phyloP scores from a whole-genome alignment of 805 yeast species.

The Candida germanica region DNA sequence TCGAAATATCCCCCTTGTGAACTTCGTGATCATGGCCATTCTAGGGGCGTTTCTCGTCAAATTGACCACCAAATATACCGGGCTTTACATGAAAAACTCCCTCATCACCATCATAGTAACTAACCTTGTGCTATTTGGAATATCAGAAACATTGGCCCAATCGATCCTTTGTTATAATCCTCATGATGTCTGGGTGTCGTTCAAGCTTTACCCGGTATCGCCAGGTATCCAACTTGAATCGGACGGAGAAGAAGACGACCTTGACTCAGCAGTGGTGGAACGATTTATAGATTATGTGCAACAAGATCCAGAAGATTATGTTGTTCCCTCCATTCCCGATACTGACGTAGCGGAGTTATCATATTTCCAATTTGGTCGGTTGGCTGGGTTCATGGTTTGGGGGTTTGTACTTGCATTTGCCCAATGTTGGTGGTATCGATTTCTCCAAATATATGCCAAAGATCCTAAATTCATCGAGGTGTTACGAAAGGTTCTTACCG shows the following conservation, averaged over 20 bases:
- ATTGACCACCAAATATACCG: constrained; percentile 56
- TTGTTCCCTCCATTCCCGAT: neutral
- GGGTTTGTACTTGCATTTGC: constrained; percentile 79
- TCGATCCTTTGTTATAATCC: constrained; percentile 42
- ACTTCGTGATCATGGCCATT: constrained; percentile 48
- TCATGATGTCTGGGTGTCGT: constrained; percentile 10
- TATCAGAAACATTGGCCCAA: constrained; percentile 92
- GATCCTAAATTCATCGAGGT: constrained; percentile 85
- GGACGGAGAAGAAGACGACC: constrained; percentile 6
- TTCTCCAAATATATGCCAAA: constrained; percentile 76
- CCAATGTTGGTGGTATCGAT: constrained; percentile 86
- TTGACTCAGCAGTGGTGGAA: constrained; percentile 5
- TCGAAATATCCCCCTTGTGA: constrained; percentile 53
- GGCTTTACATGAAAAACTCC: constrained; percentile 60
- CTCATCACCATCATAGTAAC: constrained; percentile 77
- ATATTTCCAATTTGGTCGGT: constrained; percentile 62
- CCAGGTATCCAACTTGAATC: neutral
- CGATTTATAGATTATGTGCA: constrained; percentile 33
- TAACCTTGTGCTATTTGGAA: constrained; percentile 76
- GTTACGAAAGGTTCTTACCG: constrained; percentile 81
- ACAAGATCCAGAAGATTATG: constrained; percentile 20
- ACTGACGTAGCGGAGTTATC: constrained; percentile 26
- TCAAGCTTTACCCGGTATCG: neutral
- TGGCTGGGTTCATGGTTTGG: constrained; percentile 82
- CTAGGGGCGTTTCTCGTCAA: constrained; percentile 50